Evolutionary conservation across 2,329 filamentous ascomycete genomes (phyloP).

Genomic region (Coleophoma cylindrospora): DNA sequence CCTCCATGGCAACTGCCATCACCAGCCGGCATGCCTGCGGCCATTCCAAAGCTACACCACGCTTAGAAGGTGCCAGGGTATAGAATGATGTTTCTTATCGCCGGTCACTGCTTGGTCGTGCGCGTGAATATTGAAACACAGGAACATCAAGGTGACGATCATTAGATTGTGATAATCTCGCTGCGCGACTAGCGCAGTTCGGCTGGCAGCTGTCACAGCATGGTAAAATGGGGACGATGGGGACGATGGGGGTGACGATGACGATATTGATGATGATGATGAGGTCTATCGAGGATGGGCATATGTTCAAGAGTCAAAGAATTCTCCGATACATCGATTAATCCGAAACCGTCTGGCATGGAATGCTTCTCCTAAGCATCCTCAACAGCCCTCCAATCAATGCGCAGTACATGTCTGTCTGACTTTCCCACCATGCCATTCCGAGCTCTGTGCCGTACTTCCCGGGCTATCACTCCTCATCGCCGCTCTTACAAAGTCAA

Average conservation of each 20-base stretch:
- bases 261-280: background rate
- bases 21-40: conserved; percentile 5
- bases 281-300: background rate
- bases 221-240: background rate
- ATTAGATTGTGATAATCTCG: background rate
- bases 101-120: background rate
- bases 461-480: background rate
- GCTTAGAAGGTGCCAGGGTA: conserved; percentile 11
- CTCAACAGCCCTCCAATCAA: background rate
- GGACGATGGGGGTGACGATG: background rate
- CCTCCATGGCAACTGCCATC: background rate
- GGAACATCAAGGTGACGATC: background rate
- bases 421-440: background rate
- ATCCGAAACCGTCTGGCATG: background rate
- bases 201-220: background rate
- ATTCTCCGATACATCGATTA: background rate
- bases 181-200: background rate
- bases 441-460: background rate
- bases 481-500: too few relatives aligned
- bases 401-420: too few relatives aligned
- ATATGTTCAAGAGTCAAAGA: background rate
- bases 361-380: background rate
- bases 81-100: background rate
- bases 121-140: background rate
- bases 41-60: conserved; percentile 9